Conservation (phyloP, 768 basidiomycete genomes). For the Auricularia heimuer region DNA sequence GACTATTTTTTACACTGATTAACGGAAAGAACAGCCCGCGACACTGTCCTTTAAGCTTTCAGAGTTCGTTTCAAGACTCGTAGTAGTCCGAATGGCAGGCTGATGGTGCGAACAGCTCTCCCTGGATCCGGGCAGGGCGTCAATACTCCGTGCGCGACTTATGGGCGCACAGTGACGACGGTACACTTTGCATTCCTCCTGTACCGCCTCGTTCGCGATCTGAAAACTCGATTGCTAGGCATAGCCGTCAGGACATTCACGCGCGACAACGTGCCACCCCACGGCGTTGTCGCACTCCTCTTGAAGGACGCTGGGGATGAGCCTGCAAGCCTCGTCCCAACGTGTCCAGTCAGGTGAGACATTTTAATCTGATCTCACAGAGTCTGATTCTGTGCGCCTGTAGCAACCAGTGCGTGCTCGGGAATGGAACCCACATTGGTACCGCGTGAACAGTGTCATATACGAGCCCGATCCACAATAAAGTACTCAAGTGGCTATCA, state of each 20-base stretch:
- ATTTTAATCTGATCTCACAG: too few relatives aligned
- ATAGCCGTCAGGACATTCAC: conserved; percentile 47
- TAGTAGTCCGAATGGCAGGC: too few relatives aligned
- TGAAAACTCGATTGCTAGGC: neutral
- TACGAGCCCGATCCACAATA: too few relatives aligned
- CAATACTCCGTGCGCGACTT: conserved; percentile 61
- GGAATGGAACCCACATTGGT: conserved; percentile 40
- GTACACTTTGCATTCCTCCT: conserved; percentile 24
- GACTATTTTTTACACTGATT: neutral
- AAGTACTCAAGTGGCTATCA: too few relatives aligned
- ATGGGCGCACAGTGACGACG: conserved; percentile 64
- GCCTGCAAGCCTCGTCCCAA: conserved; percentile 45
- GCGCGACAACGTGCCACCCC: conserved; percentile 47
- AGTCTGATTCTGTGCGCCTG: neutral
- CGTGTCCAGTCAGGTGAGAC: conserved; percentile 36
- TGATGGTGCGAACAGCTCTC: conserved; percentile 24
- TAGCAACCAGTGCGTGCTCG: conserved; percentile 41
- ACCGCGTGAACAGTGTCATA: too few relatives aligned
- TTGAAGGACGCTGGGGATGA: conserved; percentile 59
- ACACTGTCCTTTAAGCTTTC: conserved; percentile 54
- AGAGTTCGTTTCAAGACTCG: conserved; percentile 20
- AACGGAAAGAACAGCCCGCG: conserved; percentile 25
- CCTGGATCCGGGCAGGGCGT: conserved; percentile 59
- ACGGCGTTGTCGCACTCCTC: conserved; percentile 60
- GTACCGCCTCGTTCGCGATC: neutral